Evolutionary conservation across 176 grass and related monocot genomes (phyloP).

Genomic region (Eremochloa ophiuroides): DNA sequence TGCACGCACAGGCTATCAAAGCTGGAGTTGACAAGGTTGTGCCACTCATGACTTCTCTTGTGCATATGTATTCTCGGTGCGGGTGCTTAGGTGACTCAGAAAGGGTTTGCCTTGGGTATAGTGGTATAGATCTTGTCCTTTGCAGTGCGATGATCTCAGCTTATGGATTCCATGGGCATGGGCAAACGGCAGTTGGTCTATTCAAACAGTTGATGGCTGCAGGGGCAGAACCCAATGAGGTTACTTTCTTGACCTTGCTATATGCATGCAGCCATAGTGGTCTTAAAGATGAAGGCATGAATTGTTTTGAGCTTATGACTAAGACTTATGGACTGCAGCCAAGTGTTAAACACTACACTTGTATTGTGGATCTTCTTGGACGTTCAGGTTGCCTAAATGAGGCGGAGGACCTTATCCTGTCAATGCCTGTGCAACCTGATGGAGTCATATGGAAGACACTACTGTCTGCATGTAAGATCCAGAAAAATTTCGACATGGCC

Average conservation of each 20-base stretch:
- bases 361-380: conserved; percentile 69
- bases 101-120: conserved; percentile 32
- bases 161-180: conserved; percentile 68
- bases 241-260: conserved; percentile 69
- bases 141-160: conserved; percentile 60
- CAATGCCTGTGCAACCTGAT: conserved; percentile 55
- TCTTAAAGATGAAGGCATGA: conserved; percentile 50
- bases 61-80: conserved; percentile 67
- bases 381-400: conserved; percentile 48
- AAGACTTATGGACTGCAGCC: conserved; percentile 44
- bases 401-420: conserved; percentile 54
- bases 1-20: conserved; percentile 50
- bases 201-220: conserved; percentile 50
- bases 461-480: conserved; percentile 58
- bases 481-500: conserved; percentile 57
- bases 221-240: conserved; percentile 42
- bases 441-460: conserved; percentile 74
- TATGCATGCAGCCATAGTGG: conserved; percentile 82
- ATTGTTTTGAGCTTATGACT: conserved; percentile 55
- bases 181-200: conserved; percentile 37
- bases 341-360: conserved; percentile 63
- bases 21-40: conserved; percentile 37
- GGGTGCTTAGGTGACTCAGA: conserved; percentile 57
- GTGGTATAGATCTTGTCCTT: conserved; percentile 42
- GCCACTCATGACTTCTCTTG: conserved; percentile 47